Base-by-base conservation (phyloP, 305 asterid genomes). In the Stenogyne calaminthoides region DNA sequence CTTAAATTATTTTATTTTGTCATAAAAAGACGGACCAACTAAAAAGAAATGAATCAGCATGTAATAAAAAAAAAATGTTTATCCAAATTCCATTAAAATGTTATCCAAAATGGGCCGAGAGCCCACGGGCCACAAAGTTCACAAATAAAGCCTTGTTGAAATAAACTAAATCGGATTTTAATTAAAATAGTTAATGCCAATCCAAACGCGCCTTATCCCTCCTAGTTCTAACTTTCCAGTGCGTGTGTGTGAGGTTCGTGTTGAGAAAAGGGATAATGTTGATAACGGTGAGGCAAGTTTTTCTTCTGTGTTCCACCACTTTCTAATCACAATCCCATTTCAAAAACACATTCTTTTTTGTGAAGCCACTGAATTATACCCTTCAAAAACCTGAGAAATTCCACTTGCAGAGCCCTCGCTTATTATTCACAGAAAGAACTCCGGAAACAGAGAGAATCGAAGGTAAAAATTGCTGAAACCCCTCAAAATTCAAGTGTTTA, bases 211-310 rank as follows among this genome's bases (percentile, higher is more conserved):
- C 65, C 73, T 51, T 20, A 5, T 49, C 34, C 20, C n/a, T 57
- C 15, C 7, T 34, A 47, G 64, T 14, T 73, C 63, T 39, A 16
- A 49, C 37, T 70, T 55, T 66, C 29, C 69, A 66, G n/a, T 66
- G 46, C 14, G 40, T 29, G 74, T 3, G 72, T n/a, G 80, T 1
- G 67, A 11, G 76, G 25, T 29, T 3, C 63, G 4, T 76, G 1
- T 63, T 6, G 71, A 1, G 60, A 25, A 57, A 79, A 79, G 73
- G 75, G 94, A 89, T 86, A 86, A 89, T 91, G 97, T 86, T 83
- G 94, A 80, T 80, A 75, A 42, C 78, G 18, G 80, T 60, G 40
- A 77, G 91, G 81, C 90, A 86, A 72, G 77, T 86, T 77, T 81
- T 67, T 82, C 88, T 68, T 54, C 58, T 83, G 4, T 79, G 80